Evolutionary conservation across 495 filamentous ascomycete genomes (phyloP), one percentile per base, ranked within the genome.

Genomic region (Xylaria acuta): DNA sequence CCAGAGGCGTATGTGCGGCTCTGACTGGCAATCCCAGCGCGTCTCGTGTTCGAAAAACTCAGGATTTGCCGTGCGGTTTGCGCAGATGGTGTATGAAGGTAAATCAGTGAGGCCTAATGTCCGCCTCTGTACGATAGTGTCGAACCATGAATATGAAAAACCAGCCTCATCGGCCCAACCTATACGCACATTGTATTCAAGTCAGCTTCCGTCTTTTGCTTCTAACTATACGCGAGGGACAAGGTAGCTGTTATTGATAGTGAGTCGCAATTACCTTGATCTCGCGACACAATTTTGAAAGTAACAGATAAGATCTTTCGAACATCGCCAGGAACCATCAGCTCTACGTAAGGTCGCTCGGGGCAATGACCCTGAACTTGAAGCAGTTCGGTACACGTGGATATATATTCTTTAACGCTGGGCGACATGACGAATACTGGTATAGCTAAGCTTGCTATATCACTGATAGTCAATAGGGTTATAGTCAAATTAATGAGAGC

Each of bases 301-400:
- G 51, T 54, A 25, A 54, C 11, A 30, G 51, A 54, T 54, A 54
- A 14, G 22, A 54, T 54, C 51, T 54, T 54, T 54, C 51, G 51
- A 11, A 16, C 51, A 30, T 54, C 51, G 51, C 22, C 7, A 4
- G 51, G 51, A 5, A 54, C 51, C 9, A 16, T 54, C 25, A 54
- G 25, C 25, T 54, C 51, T 14, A 54, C 51, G 25, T 54, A 54
- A 16, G 51, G 51, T 27, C 51, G 51, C 22, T 54, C 51, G 11
- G 51, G 47, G 25, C 51, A 54, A 54, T 54, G 51, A 16, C 51
- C 51, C 9, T 54, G 51, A 25, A 54, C 51, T 27, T 54, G 51
- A 54, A 27, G 12, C 11, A 54, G 51, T 27, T 54, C 51, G 9
- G 51, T 54, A 54, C 25, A 54, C 3, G 49, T 53, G 11, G n/a